Conservation (phyloP, 305 asterid species). For the Ilex paraguariensis region DNA sequence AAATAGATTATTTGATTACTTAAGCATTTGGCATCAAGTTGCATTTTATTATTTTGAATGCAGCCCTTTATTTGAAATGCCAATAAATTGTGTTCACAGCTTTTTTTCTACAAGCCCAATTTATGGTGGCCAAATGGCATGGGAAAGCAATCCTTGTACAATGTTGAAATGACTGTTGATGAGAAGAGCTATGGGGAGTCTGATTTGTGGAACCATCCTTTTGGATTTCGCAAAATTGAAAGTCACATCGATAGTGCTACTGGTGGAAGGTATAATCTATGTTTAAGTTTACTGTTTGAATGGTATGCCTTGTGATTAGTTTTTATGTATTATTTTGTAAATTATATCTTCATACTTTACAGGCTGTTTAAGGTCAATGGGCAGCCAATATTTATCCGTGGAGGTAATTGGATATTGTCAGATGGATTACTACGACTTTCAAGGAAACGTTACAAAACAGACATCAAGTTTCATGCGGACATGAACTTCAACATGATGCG, state of each 20-base stretch:
- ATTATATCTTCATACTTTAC: conserved; percentile 21
- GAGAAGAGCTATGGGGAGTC: conserved; percentile 80
- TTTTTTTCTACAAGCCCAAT: conserved; percentile 79
- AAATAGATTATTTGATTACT: conserved; percentile 1
- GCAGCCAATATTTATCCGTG: conserved; percentile 82
- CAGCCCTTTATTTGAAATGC: neutral
- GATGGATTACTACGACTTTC: conserved; percentile 90
- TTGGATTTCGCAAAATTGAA: conserved; percentile 94
- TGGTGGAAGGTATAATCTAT: conserved; percentile 77
- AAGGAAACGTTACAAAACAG: conserved; percentile 68
- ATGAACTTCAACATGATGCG: conserved; percentile 98
- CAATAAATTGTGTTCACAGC: conserved; percentile 35
- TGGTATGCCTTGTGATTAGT: neutral
- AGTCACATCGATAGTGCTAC: conserved; percentile 62
- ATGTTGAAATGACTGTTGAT: conserved; percentile 69
- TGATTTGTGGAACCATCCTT: conserved; percentile 76
- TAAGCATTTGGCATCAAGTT: conserved; percentile 2
- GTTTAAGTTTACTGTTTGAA: neutral
- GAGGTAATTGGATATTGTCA: conserved; percentile 96
- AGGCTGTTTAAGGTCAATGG: conserved; percentile 93
- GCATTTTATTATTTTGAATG: neutral
- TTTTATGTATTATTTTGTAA: conserved; percentile 2
- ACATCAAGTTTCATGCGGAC: conserved; percentile 92
- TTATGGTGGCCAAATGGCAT: conserved; percentile 99
- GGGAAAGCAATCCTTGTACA: conserved; percentile 89